These are phyloP conservation scores for Vitis labrusca DNA, from an alignment of 164 flowering plant genomes.

Conservation along the genomic window DNA sequence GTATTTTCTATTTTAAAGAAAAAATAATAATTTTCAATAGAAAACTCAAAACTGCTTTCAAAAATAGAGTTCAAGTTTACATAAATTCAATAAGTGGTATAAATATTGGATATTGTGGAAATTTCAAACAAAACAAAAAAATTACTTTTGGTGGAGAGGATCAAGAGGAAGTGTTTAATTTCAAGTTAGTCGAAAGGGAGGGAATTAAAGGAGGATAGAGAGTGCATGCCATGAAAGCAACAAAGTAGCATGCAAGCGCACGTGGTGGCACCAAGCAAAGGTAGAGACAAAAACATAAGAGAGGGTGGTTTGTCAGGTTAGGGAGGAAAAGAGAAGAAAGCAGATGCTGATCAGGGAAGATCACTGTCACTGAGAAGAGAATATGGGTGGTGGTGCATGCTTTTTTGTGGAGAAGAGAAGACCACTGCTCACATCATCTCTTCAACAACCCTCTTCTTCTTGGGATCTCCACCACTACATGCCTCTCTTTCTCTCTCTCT, in stretches of 20 bases:
- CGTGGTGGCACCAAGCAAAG: neutral
- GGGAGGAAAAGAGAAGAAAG: neutral
- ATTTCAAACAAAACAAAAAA: too few species aligned
- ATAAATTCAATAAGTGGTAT: too few species aligned
- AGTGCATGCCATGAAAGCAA: neutral
- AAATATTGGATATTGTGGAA: too few species aligned
- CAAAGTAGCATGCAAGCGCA: neutral
- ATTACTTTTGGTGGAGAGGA: too few species aligned
- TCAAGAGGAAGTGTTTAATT: too few species aligned
- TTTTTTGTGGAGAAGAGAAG: neutral
- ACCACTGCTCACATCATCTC: neutral
- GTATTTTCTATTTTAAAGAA: too few species aligned
- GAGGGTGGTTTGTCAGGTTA: neutral
- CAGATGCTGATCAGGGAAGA: too few species aligned
- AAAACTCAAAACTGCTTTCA: too few species aligned
- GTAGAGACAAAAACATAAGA: conserved; percentile 1
- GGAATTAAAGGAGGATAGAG: too few species aligned
- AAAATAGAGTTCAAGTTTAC: too few species aligned
- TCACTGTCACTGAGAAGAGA: neutral
- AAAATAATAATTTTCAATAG: too few species aligned
- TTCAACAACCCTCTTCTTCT: neutral
- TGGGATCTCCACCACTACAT: neutral
- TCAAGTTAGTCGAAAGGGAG: too few species aligned
- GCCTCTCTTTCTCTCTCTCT: neutral
- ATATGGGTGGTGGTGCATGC: neutral